These are phyloP conservation scores for Corylus avellana DNA, from an alignment of 306 rosid genomes.

Conservation along the genomic window DNA sequence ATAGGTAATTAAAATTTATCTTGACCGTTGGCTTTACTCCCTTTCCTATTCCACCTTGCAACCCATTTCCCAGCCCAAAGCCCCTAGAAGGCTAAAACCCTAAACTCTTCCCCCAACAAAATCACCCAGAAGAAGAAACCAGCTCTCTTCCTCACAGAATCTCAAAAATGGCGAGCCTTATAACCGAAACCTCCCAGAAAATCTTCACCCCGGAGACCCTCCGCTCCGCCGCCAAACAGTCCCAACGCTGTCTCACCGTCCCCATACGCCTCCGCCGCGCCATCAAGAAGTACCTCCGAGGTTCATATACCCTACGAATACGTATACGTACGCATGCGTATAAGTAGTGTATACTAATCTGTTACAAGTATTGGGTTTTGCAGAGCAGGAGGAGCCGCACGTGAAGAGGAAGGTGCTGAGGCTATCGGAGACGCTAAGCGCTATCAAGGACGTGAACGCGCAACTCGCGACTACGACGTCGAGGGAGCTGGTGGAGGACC, in stretches of 20 bases:
- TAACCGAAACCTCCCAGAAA: slow-evolving; percentile 69
- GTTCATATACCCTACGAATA: slow-evolving; percentile 32
- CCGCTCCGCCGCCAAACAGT: slow-evolving; percentile 82
- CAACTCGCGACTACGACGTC: slow-evolving; percentile 60
- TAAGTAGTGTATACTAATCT: neutral
- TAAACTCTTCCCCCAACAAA: neutral
- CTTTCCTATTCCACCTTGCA: no score
- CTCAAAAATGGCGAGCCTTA: slow-evolving; percentile 57
- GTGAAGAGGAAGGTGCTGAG: slow-evolving; percentile 83
- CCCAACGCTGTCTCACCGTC: slow-evolving; percentile 66
- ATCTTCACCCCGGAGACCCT: slow-evolving; percentile 62
- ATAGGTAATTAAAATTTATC: no score
- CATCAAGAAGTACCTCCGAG: slow-evolving; percentile 81
- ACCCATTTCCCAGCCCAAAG: slow-evolving; percentile 8
- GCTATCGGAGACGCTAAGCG: slow-evolving; percentile 68
- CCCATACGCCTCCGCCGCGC: slow-evolving; percentile 87
- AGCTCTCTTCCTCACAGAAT: neutral
- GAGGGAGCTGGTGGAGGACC: slow-evolving; percentile 80
- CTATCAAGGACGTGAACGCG: slow-evolving; percentile 67
- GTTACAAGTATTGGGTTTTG: neutral
- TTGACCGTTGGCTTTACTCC: no score
- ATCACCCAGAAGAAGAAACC: neutral
- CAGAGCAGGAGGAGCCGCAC: slow-evolving; percentile 83
- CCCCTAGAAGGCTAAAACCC: slow-evolving; percentile 4
- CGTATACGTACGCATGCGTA: neutral